A percentile compares a stretch with the other conserved stretches of the same genome.
phyloP scores from a whole-genome alignment of 2,329 filamentous ascomycete species.

The Dothiorella sarmentorum region DNA sequence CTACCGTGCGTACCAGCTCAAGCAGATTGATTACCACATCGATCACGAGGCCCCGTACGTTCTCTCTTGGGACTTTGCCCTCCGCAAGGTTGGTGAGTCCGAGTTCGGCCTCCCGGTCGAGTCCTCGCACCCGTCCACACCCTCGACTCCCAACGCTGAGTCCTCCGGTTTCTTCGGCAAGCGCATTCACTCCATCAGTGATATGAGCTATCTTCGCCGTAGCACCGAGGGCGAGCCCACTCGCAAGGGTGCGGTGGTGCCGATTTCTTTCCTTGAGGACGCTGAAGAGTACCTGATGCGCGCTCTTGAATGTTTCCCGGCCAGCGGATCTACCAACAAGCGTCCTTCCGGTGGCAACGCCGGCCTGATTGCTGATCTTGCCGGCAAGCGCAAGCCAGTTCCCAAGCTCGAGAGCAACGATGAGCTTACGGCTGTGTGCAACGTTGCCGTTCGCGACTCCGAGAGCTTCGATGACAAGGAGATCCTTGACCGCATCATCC shows the following conservation, averaged over 20 bases:
- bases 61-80: constrained; percentile 91
- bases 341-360: constrained; percentile 48
- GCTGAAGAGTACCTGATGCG: constrained; percentile 81
- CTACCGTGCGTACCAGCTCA: constrained; percentile 92
- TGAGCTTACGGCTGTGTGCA: constrained; percentile 87
- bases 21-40: constrained; percentile 82
- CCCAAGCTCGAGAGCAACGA: constrained; percentile 59
- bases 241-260: constrained; percentile 90
- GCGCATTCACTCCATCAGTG: constrained; percentile 90
- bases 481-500: constrained; percentile 69
- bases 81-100: constrained; percentile 87
- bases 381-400: constrained; percentile 62
- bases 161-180: constrained; percentile 55
- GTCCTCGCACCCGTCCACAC: constrained; percentile 72
- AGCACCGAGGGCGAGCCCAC: constrained; percentile 70
- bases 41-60: constrained; percentile 72
- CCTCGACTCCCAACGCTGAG: constrained; percentile 65
- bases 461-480: constrained; percentile 81
- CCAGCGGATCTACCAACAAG: constrained; percentile 52
- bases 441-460: constrained; percentile 84
- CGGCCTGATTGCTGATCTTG: constrained; percentile 68
- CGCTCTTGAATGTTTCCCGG: constrained; percentile 79
- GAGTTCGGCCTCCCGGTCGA: constrained; percentile 81
- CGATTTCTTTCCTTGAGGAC: constrained; percentile 85
- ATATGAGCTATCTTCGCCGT: constrained; percentile 83